Conservation (phyloP, 2,329 filamentous ascomycete genomes). For the Scedosporium dehoogii region DNA sequence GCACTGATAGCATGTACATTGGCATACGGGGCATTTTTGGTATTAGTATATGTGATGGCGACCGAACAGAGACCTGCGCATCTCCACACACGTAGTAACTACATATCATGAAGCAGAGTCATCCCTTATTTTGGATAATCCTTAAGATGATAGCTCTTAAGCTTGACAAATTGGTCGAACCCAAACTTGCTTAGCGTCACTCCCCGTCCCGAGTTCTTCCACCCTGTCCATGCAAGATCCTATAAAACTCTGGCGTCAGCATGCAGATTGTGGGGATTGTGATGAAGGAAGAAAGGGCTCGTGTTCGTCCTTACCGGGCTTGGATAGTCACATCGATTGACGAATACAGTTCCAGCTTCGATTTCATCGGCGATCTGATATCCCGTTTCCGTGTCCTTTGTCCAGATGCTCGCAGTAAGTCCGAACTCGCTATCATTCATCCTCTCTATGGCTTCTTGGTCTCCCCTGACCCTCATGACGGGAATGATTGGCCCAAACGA, state of each 20-base stretch:
- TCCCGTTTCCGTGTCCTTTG: conserved; percentile 69
- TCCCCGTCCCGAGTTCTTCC: conserved; percentile 93
- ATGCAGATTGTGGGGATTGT: conserved; percentile 1
- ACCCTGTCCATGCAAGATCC: conserved; percentile 94
- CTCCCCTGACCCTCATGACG: conserved; percentile 73
- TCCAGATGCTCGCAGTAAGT: conserved; percentile 95
- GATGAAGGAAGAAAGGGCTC: conserved; percentile 3
- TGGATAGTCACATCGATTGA: conserved; percentile 89
- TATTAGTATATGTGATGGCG: too few species aligned
- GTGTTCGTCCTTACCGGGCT: conserved; percentile 58
- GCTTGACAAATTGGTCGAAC: conserved; percentile 90
- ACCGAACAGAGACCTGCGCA: too few species aligned
- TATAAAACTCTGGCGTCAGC: conserved; percentile 24
- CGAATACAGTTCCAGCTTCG: conserved; percentile 91
- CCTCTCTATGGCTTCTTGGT: conserved; percentile 68
- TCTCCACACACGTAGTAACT: background rate
- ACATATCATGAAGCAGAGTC: background rate
- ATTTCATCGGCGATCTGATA: conserved; percentile 69
- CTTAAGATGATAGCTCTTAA: conserved; percentile 94
- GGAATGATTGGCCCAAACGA: conserved; percentile 92
- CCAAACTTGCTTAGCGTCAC: conserved; percentile 83
- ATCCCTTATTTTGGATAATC: conserved; percentile 53
- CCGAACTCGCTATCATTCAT: conserved; percentile 97
- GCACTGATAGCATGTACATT: too few species aligned
- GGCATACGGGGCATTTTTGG: too few species aligned